Percentiles rank a stretch among this genome's conserved stretches.
Conservation (phyloP, 1,284 basidiomycete species). For the Stygiomarasmius scandens region DNA sequence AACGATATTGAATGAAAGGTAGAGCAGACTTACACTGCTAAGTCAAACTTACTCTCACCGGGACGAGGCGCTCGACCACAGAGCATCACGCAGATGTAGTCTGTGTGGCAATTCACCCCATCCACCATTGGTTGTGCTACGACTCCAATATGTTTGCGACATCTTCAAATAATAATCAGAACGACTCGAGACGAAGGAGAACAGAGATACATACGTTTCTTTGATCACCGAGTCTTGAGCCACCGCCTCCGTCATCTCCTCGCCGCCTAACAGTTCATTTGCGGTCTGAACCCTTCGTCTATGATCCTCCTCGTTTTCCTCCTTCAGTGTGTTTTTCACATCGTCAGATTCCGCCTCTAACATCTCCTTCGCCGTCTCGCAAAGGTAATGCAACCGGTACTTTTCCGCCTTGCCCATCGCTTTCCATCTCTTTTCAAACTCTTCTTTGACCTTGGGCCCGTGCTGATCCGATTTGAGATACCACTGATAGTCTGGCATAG, state of each 20-base stretch:
- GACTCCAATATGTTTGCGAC: neutral
- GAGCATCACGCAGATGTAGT: neutral
- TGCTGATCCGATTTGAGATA: neutral
- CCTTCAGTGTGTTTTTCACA: neutral
- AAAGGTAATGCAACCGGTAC: neutral
- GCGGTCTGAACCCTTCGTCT: neutral
- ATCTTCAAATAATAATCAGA: no score
- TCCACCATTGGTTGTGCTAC: neutral
- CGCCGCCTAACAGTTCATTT: neutral
- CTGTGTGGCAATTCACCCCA: neutral
- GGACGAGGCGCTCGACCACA: neutral
- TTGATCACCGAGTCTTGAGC: neutral
- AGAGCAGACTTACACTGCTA: no score
- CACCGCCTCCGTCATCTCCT: neutral
- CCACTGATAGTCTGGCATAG: neutral
- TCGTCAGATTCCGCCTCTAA: neutral
- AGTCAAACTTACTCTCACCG: neutral
- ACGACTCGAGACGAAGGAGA: no score
- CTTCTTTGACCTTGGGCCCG: neutral
- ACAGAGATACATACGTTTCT: neutral
- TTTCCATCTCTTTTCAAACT: neutral
- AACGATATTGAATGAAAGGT: neutral
- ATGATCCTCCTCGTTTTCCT: neutral
- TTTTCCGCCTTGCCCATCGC: neutral
- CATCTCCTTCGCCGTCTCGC: neutral